Evolutionary conservation across 805 yeast genomes (phyloP), one percentile per base, ranked within the genome.

Genomic region (Lachancea quebecensis): DNA sequence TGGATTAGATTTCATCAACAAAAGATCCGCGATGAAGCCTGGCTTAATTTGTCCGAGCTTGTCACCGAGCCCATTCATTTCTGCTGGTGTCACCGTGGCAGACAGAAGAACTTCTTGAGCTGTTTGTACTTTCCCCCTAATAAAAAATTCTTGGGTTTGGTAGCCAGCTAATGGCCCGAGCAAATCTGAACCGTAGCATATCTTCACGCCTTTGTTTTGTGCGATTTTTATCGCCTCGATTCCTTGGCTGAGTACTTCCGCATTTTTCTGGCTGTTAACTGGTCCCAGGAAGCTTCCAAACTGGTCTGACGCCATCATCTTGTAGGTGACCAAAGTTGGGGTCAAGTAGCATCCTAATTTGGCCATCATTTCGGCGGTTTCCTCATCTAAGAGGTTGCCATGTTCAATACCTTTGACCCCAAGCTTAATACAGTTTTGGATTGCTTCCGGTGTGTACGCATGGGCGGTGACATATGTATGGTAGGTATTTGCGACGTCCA

Each of bases 361-460:
- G 12, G 48, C 45, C 50, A 47, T 47, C 8, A 44, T 41, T 27
- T 39, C 44, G 3, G 50, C 50, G 2, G 48, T 44, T 7, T 37
- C 41, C 17, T 47, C 48, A 30, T 47, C 50, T 10, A 47, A 31
- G 27, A 47, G 36, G 17, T 47, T 47, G 10, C 50, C 50, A 33
- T 47, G 50, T 21, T 47, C 50, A 25, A 47, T 47, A 29, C 50
- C 50, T 18, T 36, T 47, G 16, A 47, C 50, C 7, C 50, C 50
- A 10, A 35, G 36, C 21, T 35, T 47, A 33, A 47, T 36, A 37
- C 50, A 47, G 4, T 35, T 44, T 36, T 44, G 34, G 28, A 47
- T 47, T 2, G 50, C 40, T 34, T 47, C 50, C 2, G 50, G 39
- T 7, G 48, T 47, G 25, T 47, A 47, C 15, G 50, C 50, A 34